Percentiles rank a stretch among this genome's conserved stretches.
Conservation (phyloP, 306 rosid species). For the Castanea mollissima region DNA sequence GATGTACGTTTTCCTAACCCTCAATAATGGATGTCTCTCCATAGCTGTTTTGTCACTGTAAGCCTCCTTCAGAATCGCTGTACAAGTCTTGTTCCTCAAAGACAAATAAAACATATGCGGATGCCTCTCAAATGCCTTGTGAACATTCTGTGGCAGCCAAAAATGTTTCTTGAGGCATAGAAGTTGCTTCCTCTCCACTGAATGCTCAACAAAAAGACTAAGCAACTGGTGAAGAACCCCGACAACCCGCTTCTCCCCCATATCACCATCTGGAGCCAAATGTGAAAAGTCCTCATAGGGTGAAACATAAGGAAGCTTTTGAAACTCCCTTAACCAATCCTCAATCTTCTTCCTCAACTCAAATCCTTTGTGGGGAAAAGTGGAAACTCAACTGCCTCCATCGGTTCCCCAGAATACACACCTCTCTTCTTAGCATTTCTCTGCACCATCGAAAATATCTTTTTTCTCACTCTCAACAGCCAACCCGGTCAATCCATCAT, state of each 20-base stretch:
- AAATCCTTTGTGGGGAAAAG: slow-evolving; percentile 74
- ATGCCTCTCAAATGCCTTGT: slow-evolving; percentile 84
- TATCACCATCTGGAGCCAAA: slow-evolving; percentile 58
- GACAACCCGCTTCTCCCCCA: slow-evolving; percentile 71
- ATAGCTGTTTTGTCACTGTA: slow-evolving; percentile 47
- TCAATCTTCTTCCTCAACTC: slow-evolving; percentile 71
- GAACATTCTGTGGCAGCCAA: slow-evolving; percentile 86
- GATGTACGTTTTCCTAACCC: slow-evolving; percentile 68
- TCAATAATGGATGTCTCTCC: slow-evolving; percentile 64
- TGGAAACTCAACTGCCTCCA: slow-evolving; percentile 66
- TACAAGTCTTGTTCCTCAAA: slow-evolving; percentile 67
- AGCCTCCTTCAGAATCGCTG: slow-evolving; percentile 80
- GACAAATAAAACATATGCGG: slow-evolving; percentile 77
- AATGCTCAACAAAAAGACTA: slow-evolving; percentile 76
- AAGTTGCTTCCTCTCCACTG: slow-evolving; percentile 77
- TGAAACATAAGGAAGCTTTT: slow-evolving; percentile 77
- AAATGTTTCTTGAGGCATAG: slow-evolving; percentile 68
- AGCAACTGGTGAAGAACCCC: slow-evolving; percentile 81
- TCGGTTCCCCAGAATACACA: slow-evolving; percentile 38
- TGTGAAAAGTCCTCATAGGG: slow-evolving; percentile 64
- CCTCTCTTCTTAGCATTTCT: slow-evolving; percentile 57
- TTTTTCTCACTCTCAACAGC: slow-evolving; percentile 46
- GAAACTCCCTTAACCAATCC: slow-evolving; percentile 71
- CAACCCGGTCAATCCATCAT: slow-evolving; percentile 67
- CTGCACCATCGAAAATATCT: slow-evolving; percentile 62